These are phyloP conservation scores for Mucor irregularis DNA, from an alignment of 371 early-diverging fungal species.

Conservation along the genomic window DNA sequence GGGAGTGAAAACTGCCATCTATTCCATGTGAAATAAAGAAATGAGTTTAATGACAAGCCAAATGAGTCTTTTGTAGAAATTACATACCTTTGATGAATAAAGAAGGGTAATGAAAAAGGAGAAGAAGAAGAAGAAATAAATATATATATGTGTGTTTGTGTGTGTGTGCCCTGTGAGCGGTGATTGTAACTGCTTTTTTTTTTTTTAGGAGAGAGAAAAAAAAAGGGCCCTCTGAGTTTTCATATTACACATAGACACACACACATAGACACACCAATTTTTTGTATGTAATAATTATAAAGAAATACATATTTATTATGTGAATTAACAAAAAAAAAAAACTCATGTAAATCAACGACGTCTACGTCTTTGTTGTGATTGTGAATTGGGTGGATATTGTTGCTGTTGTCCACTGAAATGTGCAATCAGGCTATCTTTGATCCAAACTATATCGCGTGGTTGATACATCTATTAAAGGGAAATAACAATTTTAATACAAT, in stretches of 20 bases:
- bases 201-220: slow-evolving; percentile 3
- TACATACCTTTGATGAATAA: too few relatives aligned
- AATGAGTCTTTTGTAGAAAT: neutral
- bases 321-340: neutral
- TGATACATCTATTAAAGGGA: slow-evolving; percentile 38
- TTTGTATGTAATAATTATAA: too few relatives aligned
- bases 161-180: too few relatives aligned
- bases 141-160: neutral
- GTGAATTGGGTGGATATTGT: slow-evolving; percentile 11
- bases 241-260: too few relatives aligned
- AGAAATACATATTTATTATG: too few relatives aligned
- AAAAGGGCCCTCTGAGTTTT: too few relatives aligned
- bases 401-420: slow-evolving; percentile 40
- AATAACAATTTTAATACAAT: neutral
- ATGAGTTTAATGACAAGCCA: too few relatives aligned
- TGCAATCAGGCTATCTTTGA: slow-evolving; percentile 43
- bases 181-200: neutral
- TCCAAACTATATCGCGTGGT: slow-evolving; percentile 50
- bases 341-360: slow-evolving; percentile 17
- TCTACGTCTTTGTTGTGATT: slow-evolving; percentile 8
- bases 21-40: too few relatives aligned
- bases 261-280: too few relatives aligned
- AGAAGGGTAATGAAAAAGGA: too few relatives aligned
- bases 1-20: slow-evolving; percentile 40
- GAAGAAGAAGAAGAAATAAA: too few relatives aligned